Percentiles rank a stretch among this genome's conserved stretches.
Conservation (phyloP, 495 filamentous ascomycete species). For the Penicillium macrosclerotiorum region DNA sequence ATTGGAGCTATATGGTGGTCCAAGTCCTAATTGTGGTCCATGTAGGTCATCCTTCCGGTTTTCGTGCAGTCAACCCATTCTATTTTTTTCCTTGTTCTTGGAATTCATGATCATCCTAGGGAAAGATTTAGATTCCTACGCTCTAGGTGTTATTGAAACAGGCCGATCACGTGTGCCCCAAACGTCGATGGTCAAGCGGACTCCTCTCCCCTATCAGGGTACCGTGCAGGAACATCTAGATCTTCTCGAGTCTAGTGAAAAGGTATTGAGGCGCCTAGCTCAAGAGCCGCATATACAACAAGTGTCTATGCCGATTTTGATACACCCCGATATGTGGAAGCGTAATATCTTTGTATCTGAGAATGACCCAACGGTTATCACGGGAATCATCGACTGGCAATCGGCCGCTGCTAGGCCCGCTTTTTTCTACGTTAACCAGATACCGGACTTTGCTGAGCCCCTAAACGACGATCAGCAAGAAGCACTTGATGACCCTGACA, state of each 20-base stretch:
- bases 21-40: slow-evolving; percentile 1
- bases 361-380: slow-evolving; percentile 38
- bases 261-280: slow-evolving; percentile 28
- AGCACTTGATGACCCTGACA: slow-evolving; percentile 7
- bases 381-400: slow-evolving; percentile 43
- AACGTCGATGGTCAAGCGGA: not conserved
- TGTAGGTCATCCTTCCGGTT: slow-evolving; percentile 1
- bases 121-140: not conserved
- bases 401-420: slow-evolving; percentile 36
- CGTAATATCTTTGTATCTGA: slow-evolving; percentile 44
- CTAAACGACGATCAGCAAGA: slow-evolving; percentile 11
- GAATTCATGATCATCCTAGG: too few species aligned
- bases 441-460: slow-evolving; percentile 34
- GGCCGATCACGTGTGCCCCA: slow-evolving; percentile 1
- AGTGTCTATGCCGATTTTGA: slow-evolving; percentile 29
- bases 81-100: too few species aligned
- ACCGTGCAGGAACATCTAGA: slow-evolving; percentile 30
- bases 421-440: slow-evolving; percentile 33
- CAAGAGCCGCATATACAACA: slow-evolving; percentile 29
- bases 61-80: too few species aligned
- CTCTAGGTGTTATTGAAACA: not conserved
- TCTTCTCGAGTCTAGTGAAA: slow-evolving; percentile 27
- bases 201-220: slow-evolving; percentile 24
- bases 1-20: slow-evolving; percentile 4
- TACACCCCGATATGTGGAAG: slow-evolving; percentile 42